Conservation (phyloP, 768 basidiomycete species). For the Filobasidium floriforme region DNA sequence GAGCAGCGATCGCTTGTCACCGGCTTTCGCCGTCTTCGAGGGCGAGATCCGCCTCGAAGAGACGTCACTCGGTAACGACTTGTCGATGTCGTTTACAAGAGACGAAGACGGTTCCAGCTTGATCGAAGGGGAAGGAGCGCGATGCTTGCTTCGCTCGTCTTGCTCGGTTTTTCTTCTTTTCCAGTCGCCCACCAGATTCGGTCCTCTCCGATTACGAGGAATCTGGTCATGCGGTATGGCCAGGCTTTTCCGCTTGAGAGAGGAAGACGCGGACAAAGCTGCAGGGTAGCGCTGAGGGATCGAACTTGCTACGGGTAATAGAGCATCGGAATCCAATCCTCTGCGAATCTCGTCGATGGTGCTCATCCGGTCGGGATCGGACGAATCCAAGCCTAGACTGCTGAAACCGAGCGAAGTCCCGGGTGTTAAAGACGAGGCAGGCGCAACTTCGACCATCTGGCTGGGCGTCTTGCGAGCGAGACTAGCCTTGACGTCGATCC, state of each 20-base stretch:
- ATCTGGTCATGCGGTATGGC: slow-evolving; percentile 5
- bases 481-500: not conserved
- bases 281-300: not conserved
- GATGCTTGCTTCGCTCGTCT: not conserved
- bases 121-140: not conserved
- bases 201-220: not conserved
- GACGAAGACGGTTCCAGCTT: no score
- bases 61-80: no score
- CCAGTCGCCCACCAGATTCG: not conserved
- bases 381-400: not conserved
- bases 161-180: not conserved
- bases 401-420: not conserved
- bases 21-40: no score
- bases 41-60: no score
- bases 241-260: not conserved
- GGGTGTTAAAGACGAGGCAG: not conserved
- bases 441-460: not conserved
- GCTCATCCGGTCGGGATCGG: not conserved
- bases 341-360: not conserved
- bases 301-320: not conserved
- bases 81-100: no score
- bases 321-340: no score
- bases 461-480: not conserved
- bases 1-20: no score
- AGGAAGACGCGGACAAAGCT: not conserved